Base-by-base conservation (phyloP, 768 basidiomycete species). In the Tubosaeta sp. region DNA sequence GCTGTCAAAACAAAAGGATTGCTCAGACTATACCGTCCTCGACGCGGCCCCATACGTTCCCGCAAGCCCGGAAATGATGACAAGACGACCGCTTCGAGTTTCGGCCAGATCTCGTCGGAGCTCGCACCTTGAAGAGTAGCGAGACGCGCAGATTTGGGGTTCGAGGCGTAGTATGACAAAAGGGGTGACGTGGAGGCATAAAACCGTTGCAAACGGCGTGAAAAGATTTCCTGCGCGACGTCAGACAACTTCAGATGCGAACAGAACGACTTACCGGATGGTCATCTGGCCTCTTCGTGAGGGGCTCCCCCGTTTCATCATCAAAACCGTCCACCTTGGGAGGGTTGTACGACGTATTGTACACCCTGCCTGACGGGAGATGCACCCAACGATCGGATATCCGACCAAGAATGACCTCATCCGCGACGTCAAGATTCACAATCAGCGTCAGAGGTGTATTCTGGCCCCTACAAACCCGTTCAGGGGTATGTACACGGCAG, bases 321-420 rank as follows among this genome's bases (percentile, higher is more conserved):
- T 96, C 93, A 45, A 79, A 73, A 1, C 94, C 91, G 6, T 82
- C 74, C 2, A 86, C 79, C 59, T 83, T 83, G 14, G 93, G 94
- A 13, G 76, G 83, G 68, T 93, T 95, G 70, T 91, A 95, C 8
- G 84, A 84, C 67, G 84, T 76, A 69, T 94, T 95, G 75, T 96
- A 96, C 12, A 94, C 84, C 12, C 93, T 80, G 14, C 93, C 93
- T 0, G 91, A 94, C 7, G 89, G 82, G 13, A 86, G 74, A 64
- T 95, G 93, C 21, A 94, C 78, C 87, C 86, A 94, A 35, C 93
- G 85, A 63, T 94, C 91, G 12, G 87, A 86, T 59, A 95, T 94
- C 44, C 93, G 86, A 52, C 80, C 75, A 18, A 94, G 74, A 62
- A 95, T 94, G 46, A 91, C 78, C 51, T 87, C 76, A 63, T 95